Evolutionary conservation across 306 rosid species (phyloP).

Genomic region (Herpetospermum pedunculosum): DNA sequence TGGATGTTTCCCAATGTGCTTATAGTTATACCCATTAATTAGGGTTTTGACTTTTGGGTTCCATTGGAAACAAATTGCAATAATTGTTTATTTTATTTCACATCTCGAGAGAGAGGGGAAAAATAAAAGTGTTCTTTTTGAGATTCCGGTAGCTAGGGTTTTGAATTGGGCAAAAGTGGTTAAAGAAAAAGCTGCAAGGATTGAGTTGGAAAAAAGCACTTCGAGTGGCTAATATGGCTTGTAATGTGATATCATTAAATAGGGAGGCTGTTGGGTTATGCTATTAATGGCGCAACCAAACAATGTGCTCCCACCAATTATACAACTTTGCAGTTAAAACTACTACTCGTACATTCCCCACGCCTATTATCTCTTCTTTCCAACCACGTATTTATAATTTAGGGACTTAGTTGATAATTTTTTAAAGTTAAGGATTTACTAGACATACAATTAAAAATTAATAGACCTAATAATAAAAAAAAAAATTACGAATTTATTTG

Average conservation of each 20-base stretch:
- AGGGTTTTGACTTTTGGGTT: not conserved
- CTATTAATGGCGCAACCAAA: constrained; percentile 17
- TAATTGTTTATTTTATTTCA: not conserved
- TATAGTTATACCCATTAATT: not conserved
- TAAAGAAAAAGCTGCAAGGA: not conserved
- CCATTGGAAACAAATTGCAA: not conserved
- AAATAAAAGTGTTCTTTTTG: not conserved
- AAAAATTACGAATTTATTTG: no score
- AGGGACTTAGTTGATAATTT: no score
- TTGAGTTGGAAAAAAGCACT: not conserved
- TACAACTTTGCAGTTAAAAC: not conserved
- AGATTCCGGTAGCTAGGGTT: not conserved
- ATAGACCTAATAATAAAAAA: no score
- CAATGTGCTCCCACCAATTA: not conserved
- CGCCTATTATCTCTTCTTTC: not conserved
- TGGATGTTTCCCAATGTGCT: not conserved
- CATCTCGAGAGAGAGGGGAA: not conserved
- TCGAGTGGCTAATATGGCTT: not conserved
- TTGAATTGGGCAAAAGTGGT: constrained; percentile 5
- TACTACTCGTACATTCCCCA: not conserved
- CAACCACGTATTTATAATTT: no score
- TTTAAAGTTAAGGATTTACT: no score
- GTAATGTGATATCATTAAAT: constrained; percentile 17
- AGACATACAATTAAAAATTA: no score
- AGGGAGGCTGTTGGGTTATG: not conserved